Conservation (phyloP, 768 basidiomycete species). For the Calocybe gangraenosa region DNA sequence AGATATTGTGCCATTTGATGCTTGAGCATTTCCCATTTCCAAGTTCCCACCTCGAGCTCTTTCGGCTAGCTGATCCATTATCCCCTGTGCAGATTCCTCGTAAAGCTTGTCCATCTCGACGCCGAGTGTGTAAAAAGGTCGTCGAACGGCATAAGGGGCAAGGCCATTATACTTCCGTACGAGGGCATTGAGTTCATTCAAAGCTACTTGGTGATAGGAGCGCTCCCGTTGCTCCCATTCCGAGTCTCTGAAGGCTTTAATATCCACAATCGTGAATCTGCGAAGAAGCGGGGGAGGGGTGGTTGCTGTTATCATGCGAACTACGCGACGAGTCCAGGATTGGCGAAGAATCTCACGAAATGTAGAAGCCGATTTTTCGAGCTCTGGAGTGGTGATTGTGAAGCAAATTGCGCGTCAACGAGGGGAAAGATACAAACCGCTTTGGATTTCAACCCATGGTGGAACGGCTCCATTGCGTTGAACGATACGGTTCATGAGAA, state of each 20-base stretch:
- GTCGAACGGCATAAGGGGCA: constrained; percentile 75
- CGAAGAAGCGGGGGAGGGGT: constrained; percentile 36
- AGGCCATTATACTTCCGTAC: constrained; percentile 78
- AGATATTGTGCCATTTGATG: not conserved
- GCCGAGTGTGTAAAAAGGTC: constrained; percentile 52
- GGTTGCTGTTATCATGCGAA: constrained; percentile 53
- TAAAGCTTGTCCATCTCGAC: constrained; percentile 57
- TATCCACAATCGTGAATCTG: constrained; percentile 28
- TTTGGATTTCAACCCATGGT: constrained; percentile 83
- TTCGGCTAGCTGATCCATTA: constrained; percentile 36
- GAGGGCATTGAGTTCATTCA: constrained; percentile 69
- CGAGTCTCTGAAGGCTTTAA: constrained; percentile 49
- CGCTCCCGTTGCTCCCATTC: constrained; percentile 70
- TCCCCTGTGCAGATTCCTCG: constrained; percentile 46
- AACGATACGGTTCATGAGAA: constrained; percentile 82
- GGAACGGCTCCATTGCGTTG: constrained; percentile 79
- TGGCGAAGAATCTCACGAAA: constrained; percentile 64
- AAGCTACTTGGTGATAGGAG: constrained; percentile 62
- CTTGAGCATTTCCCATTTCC: not conserved
- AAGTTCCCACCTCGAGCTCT: constrained; percentile 16
- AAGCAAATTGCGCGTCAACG: not conserved
- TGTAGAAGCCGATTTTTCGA: constrained; percentile 54
- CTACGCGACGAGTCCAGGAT: constrained; percentile 72
- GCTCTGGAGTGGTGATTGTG: constrained; percentile 36
- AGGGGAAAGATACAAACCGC: no score